Base-by-base conservation (phyloP, 2,329 filamentous ascomycete species). In the Lasiodiplodia sp. region DNA sequence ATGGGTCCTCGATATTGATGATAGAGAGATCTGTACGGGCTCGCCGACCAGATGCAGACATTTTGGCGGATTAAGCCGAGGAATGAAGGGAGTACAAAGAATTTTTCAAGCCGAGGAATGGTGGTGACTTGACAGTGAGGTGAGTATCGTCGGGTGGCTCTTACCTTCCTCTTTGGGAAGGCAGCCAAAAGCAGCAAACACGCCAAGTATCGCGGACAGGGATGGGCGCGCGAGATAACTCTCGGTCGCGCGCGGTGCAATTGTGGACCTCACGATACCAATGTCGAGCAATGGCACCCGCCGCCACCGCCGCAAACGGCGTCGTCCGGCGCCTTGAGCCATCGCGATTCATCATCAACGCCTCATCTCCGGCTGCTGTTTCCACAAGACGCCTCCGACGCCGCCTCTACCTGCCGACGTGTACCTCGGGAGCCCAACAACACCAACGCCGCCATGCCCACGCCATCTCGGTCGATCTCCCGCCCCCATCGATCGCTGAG, bases 221-320 rank as follows among this genome's bases (percentile, higher is more conserved):
- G 38, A 23, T 40, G 8, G 34, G n/a, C 2, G 37, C 57, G 40
- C 49, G 57, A 62, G 25, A 40, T 21, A 47, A 28, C 34, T 31
- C 23, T 62, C 60, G 60, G 60, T 21, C 44, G 34, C 37, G 31
- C 56, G 56, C 56, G 56, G 56, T 60, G 56, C 60, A 64, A 64
- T 64, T 64, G 60, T 64, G 60, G 60, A 64, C 60, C 60, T 64
- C 60, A 64, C 60, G 60, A 64, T 64, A 64, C 38, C 60, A 37
- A 34, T 25, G 7, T 34, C 44, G 58, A 51, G 58, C 44, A 63
- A 64, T 63, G 60, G 28, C 60, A 31, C 60, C 60, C 51, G 40
- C 60, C 38, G 60, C 60, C 47, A 52, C 28, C 31, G 60, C 47
- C 47, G 25, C 47, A n/a, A 64, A 28, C 47, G n/a, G 44, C 44